Percentiles rank a stretch among this genome's conserved stretches.
phyloP scores from a whole-genome alignment of 306 rosid genomes.

The Citrullus colocynthis region DNA sequence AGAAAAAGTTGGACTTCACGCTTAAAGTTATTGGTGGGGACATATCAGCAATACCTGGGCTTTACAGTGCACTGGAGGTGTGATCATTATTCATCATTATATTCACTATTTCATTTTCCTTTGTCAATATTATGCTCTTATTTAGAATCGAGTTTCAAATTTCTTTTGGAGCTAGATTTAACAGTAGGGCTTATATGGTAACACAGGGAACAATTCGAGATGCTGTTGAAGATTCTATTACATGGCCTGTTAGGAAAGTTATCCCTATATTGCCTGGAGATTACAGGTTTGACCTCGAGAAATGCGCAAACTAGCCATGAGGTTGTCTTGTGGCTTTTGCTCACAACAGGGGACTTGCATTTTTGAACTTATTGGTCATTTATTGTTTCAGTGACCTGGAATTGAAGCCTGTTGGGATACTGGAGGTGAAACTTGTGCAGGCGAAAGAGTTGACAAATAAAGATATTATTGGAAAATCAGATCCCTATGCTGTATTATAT shows the following conservation, averaged over 20 bases:
- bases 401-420: slow-evolving; percentile 77
- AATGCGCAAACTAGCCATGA: neutral
- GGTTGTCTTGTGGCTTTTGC: slow-evolving; percentile 12
- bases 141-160: neutral
- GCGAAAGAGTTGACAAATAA: slow-evolving; percentile 89
- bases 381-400: slow-evolving; percentile 69
- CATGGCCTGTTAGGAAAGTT: slow-evolving; percentile 95
- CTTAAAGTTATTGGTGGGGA: slow-evolving; percentile 88
- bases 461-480: slow-evolving; percentile 89
- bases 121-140: neutral
- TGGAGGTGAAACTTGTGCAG: slow-evolving; percentile 98
- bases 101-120: neutral
- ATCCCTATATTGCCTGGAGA: slow-evolving; percentile 92
- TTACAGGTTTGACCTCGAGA: slow-evolving; percentile 46
- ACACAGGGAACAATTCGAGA: slow-evolving; percentile 71
- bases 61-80: slow-evolving; percentile 70
- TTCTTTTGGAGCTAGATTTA: neutral
- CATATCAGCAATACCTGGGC: slow-evolving; percentile 82
- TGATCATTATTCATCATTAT: slow-evolving; percentile 16
- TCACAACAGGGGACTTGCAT: neutral
- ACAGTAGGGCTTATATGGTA: slow-evolving; percentile 11
- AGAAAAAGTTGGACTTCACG: slow-evolving; percentile 84
- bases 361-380: slow-evolving; percentile 6
- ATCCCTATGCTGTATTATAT: slow-evolving; percentile 71
- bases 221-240: slow-evolving; percentile 87